Evolutionary conservation across 176 grass and related monocot species (phyloP).

Genomic region (Musa beccarii): DNA sequence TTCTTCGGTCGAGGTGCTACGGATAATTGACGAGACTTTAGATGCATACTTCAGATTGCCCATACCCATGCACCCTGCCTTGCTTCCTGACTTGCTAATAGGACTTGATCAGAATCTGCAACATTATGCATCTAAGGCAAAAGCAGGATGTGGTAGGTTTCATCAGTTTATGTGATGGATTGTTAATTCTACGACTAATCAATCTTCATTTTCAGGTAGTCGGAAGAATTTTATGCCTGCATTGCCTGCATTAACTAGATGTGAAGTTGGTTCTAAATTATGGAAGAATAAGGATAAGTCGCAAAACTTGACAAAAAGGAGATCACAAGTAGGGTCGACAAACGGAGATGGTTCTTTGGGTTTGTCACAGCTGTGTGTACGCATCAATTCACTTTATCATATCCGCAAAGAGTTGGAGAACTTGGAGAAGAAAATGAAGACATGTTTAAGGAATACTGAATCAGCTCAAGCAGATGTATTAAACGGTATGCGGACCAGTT

Average conservation of each 20-base stretch:
- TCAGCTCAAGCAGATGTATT: slow-evolving; percentile 74
- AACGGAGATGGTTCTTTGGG: slow-evolving; percentile 52
- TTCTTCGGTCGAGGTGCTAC: slow-evolving; percentile 73
- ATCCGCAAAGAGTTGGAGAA: slow-evolving; percentile 73
- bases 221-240: slow-evolving; percentile 63
- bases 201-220: slow-evolving; percentile 42
- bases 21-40: slow-evolving; percentile 79
- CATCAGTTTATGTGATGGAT: not conserved
- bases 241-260: slow-evolving; percentile 66
- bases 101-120: slow-evolving; percentile 80
- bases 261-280: slow-evolving; percentile 76
- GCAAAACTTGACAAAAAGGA: slow-evolving; percentile 49
- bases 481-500: slow-evolving; percentile 66
- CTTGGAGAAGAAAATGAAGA: slow-evolving; percentile 84
- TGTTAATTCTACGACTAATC: not conserved
- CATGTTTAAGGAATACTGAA: slow-evolving; percentile 77
- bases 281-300: slow-evolving; percentile 93
- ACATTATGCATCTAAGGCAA: slow-evolving; percentile 70
- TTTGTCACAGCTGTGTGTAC: slow-evolving; percentile 77
- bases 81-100: slow-evolving; percentile 69
- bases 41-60: slow-evolving; percentile 87
- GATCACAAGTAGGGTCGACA: slow-evolving; percentile 48
- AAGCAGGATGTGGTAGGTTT: slow-evolving; percentile 84
- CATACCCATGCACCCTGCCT: slow-evolving; percentile 77
- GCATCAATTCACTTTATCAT: slow-evolving; percentile 80